Conservation (phyloP, 495 filamentous ascomycete species). For the Hypomontagnella monticulosa region DNA sequence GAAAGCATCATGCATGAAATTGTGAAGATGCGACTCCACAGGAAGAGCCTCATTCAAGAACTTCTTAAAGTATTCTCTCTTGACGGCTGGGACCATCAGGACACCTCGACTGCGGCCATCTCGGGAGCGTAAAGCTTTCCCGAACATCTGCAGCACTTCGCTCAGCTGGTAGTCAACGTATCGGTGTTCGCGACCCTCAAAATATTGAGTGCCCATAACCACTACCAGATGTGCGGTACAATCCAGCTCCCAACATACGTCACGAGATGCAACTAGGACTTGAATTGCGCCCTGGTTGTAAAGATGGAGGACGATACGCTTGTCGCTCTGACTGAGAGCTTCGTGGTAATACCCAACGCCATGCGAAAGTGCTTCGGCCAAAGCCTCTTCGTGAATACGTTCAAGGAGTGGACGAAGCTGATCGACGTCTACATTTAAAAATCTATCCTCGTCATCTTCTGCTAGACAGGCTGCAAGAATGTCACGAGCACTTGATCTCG, state of each 20-base stretch:
- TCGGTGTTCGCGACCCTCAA: conserved; percentile 94
- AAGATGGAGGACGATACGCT: conserved; percentile 90
- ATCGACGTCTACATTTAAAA: conserved; percentile 81
- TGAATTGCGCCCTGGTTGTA: conserved; percentile 94
- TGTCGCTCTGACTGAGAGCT: conserved; percentile 86
- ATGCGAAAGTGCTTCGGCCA: conserved; percentile 92
- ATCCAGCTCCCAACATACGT: conserved; percentile 96
- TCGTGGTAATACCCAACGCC: conserved; percentile 98
- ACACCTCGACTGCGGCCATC: conserved; percentile 90
- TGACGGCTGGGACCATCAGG: conserved; percentile 91
- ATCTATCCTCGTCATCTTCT: conserved; percentile 92
- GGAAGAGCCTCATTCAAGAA: conserved; percentile 97
- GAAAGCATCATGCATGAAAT: conserved; percentile 93
- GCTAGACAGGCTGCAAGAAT: conserved; percentile 83
- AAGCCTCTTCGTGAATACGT: conserved; percentile 81
- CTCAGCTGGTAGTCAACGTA: conserved; percentile 97
- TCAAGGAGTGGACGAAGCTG: conserved; percentile 84
- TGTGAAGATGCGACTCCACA: conserved; percentile 92
- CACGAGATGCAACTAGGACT: conserved; percentile 89
- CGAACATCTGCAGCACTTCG: conserved; percentile 99
- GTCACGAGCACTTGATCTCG: conserved; percentile 87
- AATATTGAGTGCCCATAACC: conserved; percentile 99
- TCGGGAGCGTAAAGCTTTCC: conserved; percentile 79
- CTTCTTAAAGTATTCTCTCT: conserved; percentile 98
- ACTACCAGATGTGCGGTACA: conserved; percentile 88